Conservation (phyloP, 495 filamentous ascomycete species). For the Beverwykella pulmonaria region DNA sequence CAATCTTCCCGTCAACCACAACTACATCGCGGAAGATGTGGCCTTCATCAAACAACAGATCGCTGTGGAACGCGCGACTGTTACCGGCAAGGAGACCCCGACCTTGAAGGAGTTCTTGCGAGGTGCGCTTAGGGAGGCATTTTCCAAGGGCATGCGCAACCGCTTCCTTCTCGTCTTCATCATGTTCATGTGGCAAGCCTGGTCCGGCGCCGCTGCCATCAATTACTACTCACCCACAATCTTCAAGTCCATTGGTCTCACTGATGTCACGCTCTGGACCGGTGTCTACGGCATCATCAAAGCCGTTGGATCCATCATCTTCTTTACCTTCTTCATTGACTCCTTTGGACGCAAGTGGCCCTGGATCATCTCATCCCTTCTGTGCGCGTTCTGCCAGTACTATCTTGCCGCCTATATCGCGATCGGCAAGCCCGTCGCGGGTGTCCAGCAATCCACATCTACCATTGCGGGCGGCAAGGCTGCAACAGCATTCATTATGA, state of each 20-base stretch:
- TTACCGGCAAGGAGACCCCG: slow-evolving; percentile 22
- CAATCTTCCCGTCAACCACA: slow-evolving; percentile 38
- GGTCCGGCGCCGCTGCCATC: slow-evolving; percentile 43
- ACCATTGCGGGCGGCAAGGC: slow-evolving; percentile 41
- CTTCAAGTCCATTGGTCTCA: slow-evolving; percentile 43
- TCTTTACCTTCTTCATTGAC: slow-evolving; percentile 43
- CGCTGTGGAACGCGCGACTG: slow-evolving; percentile 38
- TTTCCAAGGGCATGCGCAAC: slow-evolving; percentile 46
- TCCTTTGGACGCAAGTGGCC: slow-evolving; percentile 42
- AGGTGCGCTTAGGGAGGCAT: slow-evolving; percentile 38
- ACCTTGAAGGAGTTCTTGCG: slow-evolving; percentile 39
- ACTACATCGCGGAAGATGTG: slow-evolving; percentile 39
- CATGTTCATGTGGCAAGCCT: slow-evolving; percentile 45
- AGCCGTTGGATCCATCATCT: slow-evolving; percentile 41
- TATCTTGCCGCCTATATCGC: slow-evolving; percentile 43
- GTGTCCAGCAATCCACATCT: slow-evolving; percentile 27
- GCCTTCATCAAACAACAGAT: slow-evolving; percentile 40
- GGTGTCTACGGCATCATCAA: slow-evolving; percentile 45
- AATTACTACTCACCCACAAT: slow-evolving; percentile 48
- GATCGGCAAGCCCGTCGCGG: slow-evolving; percentile 30
- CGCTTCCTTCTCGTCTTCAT: slow-evolving; percentile 47
- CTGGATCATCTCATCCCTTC: slow-evolving; percentile 43
- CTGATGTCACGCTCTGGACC: slow-evolving; percentile 44
- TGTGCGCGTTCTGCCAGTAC: slow-evolving; percentile 41
- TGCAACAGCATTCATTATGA: slow-evolving; percentile 49